phyloP scores from a whole-genome alignment of 345 rosid genomes.

The Geranium rotundifolium region DNA sequence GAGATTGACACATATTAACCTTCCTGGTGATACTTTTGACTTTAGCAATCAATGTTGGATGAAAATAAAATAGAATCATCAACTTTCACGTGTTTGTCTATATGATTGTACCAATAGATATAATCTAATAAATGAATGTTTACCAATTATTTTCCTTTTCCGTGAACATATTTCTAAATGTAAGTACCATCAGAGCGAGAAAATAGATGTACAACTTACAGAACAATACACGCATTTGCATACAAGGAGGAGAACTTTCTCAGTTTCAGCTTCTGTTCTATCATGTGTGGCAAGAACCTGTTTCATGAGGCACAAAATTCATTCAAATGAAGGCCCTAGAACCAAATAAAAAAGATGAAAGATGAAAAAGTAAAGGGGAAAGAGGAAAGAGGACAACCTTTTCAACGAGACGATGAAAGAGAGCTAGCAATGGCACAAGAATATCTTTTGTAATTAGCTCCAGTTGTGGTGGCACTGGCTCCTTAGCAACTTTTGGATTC shows the following conservation, averaged over 20 bases:
- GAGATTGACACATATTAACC: too few species aligned
- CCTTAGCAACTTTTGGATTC: slow-evolving; percentile 68
- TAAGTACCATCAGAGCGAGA: background rate
- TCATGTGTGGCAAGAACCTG: slow-evolving; percentile 38
- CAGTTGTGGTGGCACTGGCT: slow-evolving; percentile 73
- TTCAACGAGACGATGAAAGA: slow-evolving; percentile 43
- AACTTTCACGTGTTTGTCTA: background rate
- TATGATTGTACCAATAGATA: too few species aligned
- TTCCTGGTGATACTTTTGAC: too few species aligned
- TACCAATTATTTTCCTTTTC: background rate
- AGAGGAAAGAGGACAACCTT: slow-evolving; percentile 37
- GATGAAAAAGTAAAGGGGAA: slow-evolving; percentile 1
- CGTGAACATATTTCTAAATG: too few species aligned
- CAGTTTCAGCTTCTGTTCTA: slow-evolving; percentile 32
- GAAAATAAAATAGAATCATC: too few species aligned
- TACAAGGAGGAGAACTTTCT: slow-evolving; percentile 47
- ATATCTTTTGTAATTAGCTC: slow-evolving; percentile 57
- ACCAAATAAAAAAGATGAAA: background rate
- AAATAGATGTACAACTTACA: slow-evolving; percentile 31
- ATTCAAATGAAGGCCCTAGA: slow-evolving; percentile 13
- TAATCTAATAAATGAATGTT: background rate
- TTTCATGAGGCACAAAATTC: slow-evolving; percentile 19
- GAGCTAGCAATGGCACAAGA: slow-evolving; percentile 52
- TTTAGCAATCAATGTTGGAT: too few species aligned
- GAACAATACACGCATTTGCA: slow-evolving; percentile 74